phyloP scores from a whole-genome alignment of 129 eudicot genomes.

The Artemisia argyi region DNA sequence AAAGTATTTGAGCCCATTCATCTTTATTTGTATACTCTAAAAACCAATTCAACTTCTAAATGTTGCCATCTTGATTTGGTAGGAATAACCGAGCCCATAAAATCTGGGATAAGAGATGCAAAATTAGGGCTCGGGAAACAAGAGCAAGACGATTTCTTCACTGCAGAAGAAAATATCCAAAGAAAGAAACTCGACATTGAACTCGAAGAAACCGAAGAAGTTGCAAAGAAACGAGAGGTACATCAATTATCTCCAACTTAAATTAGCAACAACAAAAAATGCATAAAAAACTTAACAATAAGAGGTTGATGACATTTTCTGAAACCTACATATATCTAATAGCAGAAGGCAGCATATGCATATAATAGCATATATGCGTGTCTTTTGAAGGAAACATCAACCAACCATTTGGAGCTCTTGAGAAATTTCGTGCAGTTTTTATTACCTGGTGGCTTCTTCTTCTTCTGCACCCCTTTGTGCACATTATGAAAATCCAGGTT shows the following conservation, averaged over 20 bases:
- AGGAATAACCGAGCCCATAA: conserved; percentile 95
- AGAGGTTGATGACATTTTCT: conserved; percentile 63
- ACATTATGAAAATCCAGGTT: conserved; percentile 98
- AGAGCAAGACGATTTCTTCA: conserved; percentile 93
- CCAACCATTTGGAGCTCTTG: conserved; percentile 61
- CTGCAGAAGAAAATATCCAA: conserved; percentile 96
- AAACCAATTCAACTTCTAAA: background rate
- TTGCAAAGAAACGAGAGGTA: conserved; percentile 96
- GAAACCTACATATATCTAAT: conserved; percentile 66
- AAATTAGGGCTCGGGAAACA: conserved; percentile 88
- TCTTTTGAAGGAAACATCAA: conserved; percentile 90
- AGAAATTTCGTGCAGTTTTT: conserved; percentile 91
- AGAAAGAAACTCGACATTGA: conserved; percentile 88
- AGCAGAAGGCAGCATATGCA: conserved; percentile 93
- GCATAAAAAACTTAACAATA: conserved; percentile 21
- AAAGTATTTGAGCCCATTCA: background rate
- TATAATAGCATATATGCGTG: conserved; percentile 62
- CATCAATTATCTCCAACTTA: conserved; percentile 23
- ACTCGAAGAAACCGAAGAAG: conserved; percentile 89
- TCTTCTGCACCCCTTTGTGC: conserved; percentile 98
- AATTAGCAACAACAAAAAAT: conserved; percentile 4
- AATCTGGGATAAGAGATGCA: conserved; percentile 94
- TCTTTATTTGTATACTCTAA: background rate
- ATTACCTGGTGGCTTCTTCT: conserved; percentile 92
- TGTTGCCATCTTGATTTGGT: conserved; percentile 12